Evolutionary conservation across 2,329 filamentous ascomycete species (phyloP).

Genomic region (Endoconidiophora polonica): DNA sequence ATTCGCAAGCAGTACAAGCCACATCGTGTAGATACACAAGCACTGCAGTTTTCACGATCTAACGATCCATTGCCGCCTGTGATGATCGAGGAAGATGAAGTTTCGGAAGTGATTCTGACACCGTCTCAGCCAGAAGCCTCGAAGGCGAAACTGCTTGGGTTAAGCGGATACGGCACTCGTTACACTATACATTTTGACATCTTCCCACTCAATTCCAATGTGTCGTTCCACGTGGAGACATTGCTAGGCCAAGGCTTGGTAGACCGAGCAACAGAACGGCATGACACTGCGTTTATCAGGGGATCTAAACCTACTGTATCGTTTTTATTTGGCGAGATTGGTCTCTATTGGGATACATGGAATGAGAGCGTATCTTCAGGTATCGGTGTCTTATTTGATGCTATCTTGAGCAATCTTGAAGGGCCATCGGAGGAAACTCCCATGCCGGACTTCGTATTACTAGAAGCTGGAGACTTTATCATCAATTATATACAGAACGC

Average conservation of each 20-base stretch:
- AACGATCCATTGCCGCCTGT: constrained; percentile 30
- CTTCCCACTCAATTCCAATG: constrained; percentile 37
- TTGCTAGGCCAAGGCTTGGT: constrained; percentile 39
- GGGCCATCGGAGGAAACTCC: constrained; percentile 3
- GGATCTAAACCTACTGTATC: constrained; percentile 21
- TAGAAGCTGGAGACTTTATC: constrained; percentile 27
- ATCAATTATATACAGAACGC: constrained; percentile 30
- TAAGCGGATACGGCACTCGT: constrained; percentile 42
- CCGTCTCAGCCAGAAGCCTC: background rate
- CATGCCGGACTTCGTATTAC: constrained; percentile 15
- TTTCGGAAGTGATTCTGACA: background rate
- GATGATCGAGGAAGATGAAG: constrained; percentile 5
- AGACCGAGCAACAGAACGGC: constrained; percentile 21
- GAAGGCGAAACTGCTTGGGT: constrained; percentile 27
- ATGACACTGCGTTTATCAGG: constrained; percentile 18
- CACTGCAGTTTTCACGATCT: constrained; percentile 35
- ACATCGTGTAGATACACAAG: constrained; percentile 29
- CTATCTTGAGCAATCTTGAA: constrained; percentile 32
- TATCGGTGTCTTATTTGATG: constrained; percentile 44
- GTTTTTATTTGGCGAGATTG: constrained; percentile 31
- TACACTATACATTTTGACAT: constrained; percentile 48
- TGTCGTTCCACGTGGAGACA: constrained; percentile 44
- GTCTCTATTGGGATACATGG: constrained; percentile 40
- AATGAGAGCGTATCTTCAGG: constrained; percentile 42
- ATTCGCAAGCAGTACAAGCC: constrained; percentile 30